A percentile compares a stretch with the other conserved stretches of the same genome.
phyloP scores from a whole-genome alignment of 2,329 filamentous ascomycete species.

The Sphaceloma murrayae region DNA sequence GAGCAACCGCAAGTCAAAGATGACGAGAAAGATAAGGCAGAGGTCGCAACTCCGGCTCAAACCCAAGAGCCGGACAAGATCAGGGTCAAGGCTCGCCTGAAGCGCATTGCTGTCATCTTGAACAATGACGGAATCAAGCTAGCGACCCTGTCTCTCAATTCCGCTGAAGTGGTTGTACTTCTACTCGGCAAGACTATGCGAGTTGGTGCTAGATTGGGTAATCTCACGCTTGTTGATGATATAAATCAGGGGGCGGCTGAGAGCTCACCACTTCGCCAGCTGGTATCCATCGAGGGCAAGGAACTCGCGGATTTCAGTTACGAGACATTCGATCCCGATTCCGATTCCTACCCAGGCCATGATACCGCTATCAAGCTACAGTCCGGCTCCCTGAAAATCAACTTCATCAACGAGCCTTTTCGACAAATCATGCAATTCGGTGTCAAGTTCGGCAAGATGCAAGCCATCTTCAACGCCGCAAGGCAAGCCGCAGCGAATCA shows the following conservation, averaged over 20 bases:
- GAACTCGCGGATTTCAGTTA: constrained; percentile 96
- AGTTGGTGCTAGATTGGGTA: constrained; percentile 75
- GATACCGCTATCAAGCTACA: constrained; percentile 85
- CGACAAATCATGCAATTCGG: constrained; percentile 96
- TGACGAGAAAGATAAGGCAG: constrained; percentile 26
- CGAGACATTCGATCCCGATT: constrained; percentile 77
- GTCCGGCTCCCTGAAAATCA: constrained; percentile 90
- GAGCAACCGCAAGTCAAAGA: constrained; percentile 24
- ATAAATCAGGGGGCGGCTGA: constrained; percentile 81
- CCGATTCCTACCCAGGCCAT: constrained; percentile 79
- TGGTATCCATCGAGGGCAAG: constrained; percentile 91
- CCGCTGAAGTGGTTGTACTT: constrained; percentile 85
- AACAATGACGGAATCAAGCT: constrained; percentile 97
- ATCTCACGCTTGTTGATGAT: constrained; percentile 83
- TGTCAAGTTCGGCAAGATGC: constrained; percentile 99
- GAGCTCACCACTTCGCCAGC: constrained; percentile 68
- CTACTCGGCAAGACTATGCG: constrained; percentile 78
- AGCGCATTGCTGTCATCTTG: constrained; percentile 84
- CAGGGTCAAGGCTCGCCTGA: constrained; percentile 84
- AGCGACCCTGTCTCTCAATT: constrained; percentile 84
- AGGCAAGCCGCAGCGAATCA: constrained; percentile 89
- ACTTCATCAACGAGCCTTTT: constrained; percentile 95
- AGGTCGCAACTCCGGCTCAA: constrained; percentile 31
- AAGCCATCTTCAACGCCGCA: constrained; percentile 95
- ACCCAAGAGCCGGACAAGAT: constrained; percentile 59